A percentile compares a stretch with the other conserved stretches of the same genome.
phyloP scores from a whole-genome alignment of 306 rosid species.

The Inga oerstediana region DNA sequence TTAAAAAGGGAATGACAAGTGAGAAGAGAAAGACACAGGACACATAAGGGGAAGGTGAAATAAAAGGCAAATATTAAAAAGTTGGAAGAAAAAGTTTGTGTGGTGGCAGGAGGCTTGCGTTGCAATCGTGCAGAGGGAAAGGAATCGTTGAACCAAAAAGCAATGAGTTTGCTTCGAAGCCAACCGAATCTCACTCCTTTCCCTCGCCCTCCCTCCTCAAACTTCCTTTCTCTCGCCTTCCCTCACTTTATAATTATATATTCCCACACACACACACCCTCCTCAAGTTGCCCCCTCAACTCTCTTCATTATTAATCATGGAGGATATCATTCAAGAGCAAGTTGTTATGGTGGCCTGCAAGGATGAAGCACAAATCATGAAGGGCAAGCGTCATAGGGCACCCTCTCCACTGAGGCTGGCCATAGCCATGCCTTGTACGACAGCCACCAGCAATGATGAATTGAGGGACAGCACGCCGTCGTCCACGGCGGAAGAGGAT shows the following conservation, averaged over 20 bases:
- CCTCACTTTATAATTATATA: constrained; percentile 6
- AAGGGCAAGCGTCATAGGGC: constrained; percentile 73
- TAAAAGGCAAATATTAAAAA: neutral
- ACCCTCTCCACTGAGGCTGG: constrained; percentile 39
- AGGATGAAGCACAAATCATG: constrained; percentile 43
- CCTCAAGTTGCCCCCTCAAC: constrained; percentile 55
- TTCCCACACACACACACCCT: constrained; percentile 46
- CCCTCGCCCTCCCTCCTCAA: constrained; percentile 56
- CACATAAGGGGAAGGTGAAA: neutral
- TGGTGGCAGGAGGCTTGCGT: constrained; percentile 97
- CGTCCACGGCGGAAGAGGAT: constrained; percentile 36
- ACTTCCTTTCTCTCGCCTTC: constrained; percentile 31
- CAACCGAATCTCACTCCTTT: constrained; percentile 94
- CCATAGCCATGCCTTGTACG: neutral
- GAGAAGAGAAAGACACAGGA: constrained; percentile 25
- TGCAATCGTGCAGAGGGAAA: constrained; percentile 70
- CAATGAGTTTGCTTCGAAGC: constrained; percentile 96
- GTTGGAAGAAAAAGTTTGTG: constrained; percentile 37
- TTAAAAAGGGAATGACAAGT: too few species aligned
- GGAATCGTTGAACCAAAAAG: constrained; percentile 83
- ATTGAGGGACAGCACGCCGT: constrained; percentile 5
- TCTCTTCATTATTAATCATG: constrained; percentile 26
- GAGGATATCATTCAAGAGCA: constrained; percentile 36
- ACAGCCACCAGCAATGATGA: neutral
- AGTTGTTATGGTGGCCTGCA: constrained; percentile 17